phyloP scores from a whole-genome alignment of 495 filamentous ascomycete genomes.

The Staphylotrichum tortipilum region DNA sequence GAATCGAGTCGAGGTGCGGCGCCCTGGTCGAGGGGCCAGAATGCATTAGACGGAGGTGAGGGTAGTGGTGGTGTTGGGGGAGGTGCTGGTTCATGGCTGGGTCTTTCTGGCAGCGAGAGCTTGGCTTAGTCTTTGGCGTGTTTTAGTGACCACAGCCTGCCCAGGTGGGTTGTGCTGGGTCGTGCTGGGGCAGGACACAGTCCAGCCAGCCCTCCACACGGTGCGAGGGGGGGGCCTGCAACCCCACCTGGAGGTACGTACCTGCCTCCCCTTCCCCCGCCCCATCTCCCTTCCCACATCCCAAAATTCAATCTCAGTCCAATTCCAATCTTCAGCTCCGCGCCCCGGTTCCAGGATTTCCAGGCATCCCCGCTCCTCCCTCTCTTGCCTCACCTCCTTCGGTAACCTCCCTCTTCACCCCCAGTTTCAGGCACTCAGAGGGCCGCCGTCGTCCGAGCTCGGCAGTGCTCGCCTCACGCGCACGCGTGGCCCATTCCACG shows the following conservation, averaged over 20 bases:
- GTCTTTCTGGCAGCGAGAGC: too few relatives aligned
- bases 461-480: background rate
- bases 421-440: background rate
- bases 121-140: conserved; percentile 1
- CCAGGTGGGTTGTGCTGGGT: background rate
- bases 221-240: background rate
- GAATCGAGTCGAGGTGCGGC: too few relatives aligned
- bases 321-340: background rate
- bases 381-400: too few relatives aligned
- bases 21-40: background rate
- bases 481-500: background rate
- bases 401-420: background rate
- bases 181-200: background rate
- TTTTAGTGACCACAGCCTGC: conserved; percentile 1
- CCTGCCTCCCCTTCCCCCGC: background rate
- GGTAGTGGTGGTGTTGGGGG: background rate
- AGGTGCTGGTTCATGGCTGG: background rate
- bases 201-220: background rate
- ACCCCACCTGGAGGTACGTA: background rate
- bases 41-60: background rate
- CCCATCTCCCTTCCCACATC: background rate
- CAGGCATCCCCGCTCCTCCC: too few relatives aligned
- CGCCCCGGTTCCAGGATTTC: background rate
- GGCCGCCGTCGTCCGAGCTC: background rate
- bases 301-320: too few relatives aligned